Conservation (phyloP, 441 rosid species). For the Populus hybrid region DNA sequence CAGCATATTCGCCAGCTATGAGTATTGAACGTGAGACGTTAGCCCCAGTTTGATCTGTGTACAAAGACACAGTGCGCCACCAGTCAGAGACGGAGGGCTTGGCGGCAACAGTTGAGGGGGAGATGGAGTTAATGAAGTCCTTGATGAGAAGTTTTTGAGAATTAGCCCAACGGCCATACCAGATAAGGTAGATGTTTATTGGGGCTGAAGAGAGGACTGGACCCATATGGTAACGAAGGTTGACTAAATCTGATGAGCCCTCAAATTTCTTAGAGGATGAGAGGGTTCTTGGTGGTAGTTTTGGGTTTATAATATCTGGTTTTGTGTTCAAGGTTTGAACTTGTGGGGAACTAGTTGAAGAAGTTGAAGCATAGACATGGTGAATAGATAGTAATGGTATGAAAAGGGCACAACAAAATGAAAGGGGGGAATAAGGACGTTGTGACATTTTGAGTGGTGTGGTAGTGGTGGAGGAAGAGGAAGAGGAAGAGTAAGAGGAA, state of each 20-base stretch:
- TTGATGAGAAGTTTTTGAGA: too few species aligned
- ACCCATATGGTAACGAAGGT: constrained; percentile 93
- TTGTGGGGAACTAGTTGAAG: constrained; percentile 4
- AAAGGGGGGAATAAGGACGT: constrained; percentile 5
- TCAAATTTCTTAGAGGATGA: constrained; percentile 47
- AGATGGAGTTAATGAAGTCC: too few species aligned
- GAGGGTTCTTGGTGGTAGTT: constrained; percentile 49
- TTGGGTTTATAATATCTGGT: constrained; percentile 44
- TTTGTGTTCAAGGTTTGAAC: constrained; percentile 39
- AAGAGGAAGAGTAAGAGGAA: too few species aligned
- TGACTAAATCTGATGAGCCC: constrained; percentile 64
- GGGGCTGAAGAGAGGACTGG: constrained; percentile 85
- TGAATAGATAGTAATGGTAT: not conserved
- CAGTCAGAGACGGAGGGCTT: too few species aligned
- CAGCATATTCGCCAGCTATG: too few species aligned
- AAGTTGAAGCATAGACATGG: not conserved
- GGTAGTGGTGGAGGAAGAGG: too few species aligned
- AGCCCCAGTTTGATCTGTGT: too few species aligned
- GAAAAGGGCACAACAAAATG: constrained; percentile 6
- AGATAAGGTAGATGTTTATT: too few species aligned
- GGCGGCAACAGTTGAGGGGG: too few species aligned
- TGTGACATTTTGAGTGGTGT: constrained; percentile 32
- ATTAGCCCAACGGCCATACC: too few species aligned
- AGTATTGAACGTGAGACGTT: too few species aligned
- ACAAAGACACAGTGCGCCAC: too few species aligned